phyloP scores from a whole-genome alignment of 2,329 filamentous ascomycete species.

The Alternaria alternata region DNA sequence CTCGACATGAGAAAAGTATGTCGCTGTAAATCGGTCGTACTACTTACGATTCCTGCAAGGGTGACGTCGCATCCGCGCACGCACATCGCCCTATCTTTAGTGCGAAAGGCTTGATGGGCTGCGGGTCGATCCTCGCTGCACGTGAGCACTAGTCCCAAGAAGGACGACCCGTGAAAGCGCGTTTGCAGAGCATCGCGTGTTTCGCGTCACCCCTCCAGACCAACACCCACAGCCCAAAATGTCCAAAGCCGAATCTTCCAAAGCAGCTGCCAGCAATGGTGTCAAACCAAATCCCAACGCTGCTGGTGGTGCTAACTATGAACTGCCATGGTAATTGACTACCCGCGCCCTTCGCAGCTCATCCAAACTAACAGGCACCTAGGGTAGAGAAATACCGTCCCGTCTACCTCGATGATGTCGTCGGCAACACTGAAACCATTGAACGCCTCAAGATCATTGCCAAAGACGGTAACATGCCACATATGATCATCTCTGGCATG shows the following conservation, averaged over 20 bases:
- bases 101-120: background rate
- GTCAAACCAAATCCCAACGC: constrained; percentile 53
- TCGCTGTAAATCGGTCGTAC: background rate
- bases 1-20: background rate
- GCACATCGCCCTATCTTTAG: constrained; percentile 3
- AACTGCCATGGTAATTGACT: constrained; percentile 74
- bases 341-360: constrained; percentile 13
- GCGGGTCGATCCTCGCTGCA: constrained; percentile 8
- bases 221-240: constrained; percentile 43
- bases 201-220: constrained; percentile 38
- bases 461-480: constrained; percentile 98
- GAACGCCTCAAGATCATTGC: constrained; percentile 98
- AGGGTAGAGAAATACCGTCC: constrained; percentile 99
- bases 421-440: constrained; percentile 97
- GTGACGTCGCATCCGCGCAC: background rate
- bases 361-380: constrained; percentile 19
- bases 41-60: background rate
- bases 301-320: constrained; percentile 64
- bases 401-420: constrained; percentile 92
- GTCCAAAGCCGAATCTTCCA: constrained; percentile 60
- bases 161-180: constrained; percentile 31
- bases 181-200: constrained; percentile 19
- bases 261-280: constrained; percentile 55
- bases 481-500: constrained; percentile 99
- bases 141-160: constrained; percentile 24